Evolutionary conservation across 2,329 filamentous ascomycete genomes (phyloP), one percentile per base, ranked within the genome.

Genomic region (Aspergillus chevalieri): DNA sequence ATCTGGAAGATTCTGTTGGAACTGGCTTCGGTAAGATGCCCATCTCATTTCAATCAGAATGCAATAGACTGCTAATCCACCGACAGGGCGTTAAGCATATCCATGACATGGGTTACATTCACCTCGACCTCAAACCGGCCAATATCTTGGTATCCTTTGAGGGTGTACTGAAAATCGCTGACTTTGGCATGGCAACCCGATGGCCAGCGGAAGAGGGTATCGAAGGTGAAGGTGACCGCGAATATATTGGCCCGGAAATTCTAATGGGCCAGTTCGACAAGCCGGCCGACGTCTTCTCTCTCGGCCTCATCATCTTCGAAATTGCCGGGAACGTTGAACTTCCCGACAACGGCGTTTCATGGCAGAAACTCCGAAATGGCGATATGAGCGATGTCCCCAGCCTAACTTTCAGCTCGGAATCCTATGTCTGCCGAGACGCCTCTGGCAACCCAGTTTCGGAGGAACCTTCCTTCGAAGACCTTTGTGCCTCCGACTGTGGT

Each of bases 1-100:
- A 96, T 97, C 68, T 98, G 93, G 89, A 98, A 98, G 74, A 92
- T 97, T 50, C 75, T 97, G 60, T 80, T 95, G 39, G 93, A 98
- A 68, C 72, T 95, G 51, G 81, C 85, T 61, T 75, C 86, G 76
- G 89, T 93, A 81, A 72, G 86, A 76, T 43, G 22, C 17, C 17
- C 34, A 33, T 7, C 34, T 30, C 14, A n/a, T 28, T 22, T 6
- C 9, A 8, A 5, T 45, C 6, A 22, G 34, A 26, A 12, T 9
- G 7, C 15, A 19, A 41, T 12, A 7, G 21, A 26, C 42, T 44
- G 38, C 46, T 57, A 52, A 41, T 47, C 57, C 50, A 59, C 51
- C 9, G 49, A 12, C 55, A 95, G 87, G 93, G 93, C 34, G 70
- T 98, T 54, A 86, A 89, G 68, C 86, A 92, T 54, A 93, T 98